Evolutionary conservation across 306 rosid species (phyloP).

Genomic region (Inga laurina): DNA sequence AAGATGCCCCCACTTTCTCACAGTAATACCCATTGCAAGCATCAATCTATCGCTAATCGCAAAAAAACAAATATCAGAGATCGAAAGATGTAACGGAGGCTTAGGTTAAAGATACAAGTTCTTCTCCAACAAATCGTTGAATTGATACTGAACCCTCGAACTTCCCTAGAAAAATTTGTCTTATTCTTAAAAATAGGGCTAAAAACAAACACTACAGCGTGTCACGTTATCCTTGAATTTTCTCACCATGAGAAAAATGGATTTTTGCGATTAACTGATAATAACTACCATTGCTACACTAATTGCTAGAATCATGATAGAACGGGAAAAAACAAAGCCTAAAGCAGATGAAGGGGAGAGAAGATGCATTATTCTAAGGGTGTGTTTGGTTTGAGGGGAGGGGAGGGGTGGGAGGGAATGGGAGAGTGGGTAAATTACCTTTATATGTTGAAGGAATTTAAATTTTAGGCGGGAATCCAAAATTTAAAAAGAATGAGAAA

Average conservation of each 20-base stretch:
- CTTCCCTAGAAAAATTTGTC: background rate
- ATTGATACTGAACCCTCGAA: conserved; percentile 17
- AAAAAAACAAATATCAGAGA: background rate
- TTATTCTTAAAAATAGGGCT: too few relatives aligned
- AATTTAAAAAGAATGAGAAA: too few relatives aligned
- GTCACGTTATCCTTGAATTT: too few relatives aligned
- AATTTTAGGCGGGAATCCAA: too few relatives aligned
- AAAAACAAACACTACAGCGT: too few relatives aligned
- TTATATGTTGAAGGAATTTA: too few relatives aligned
- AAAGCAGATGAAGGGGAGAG: background rate
- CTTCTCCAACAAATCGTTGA: background rate
- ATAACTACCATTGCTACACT: background rate
- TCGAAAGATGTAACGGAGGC: background rate
- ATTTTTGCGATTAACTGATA: too few relatives aligned
- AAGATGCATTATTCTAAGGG: background rate
- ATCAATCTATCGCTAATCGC: conserved; percentile 56
- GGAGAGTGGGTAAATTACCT: too few relatives aligned
- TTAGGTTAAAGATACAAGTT: background rate
- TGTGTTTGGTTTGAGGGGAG: too few relatives aligned
- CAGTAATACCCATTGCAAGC: conserved; percentile 92
- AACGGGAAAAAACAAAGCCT: background rate
- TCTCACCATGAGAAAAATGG: too few relatives aligned
- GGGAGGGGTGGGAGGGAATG: too few relatives aligned
- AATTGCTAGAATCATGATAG: background rate
- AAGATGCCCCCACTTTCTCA: conserved; percentile 79